Conservation (phyloP, 345 rosid species). For the Camelina hispida region DNA sequence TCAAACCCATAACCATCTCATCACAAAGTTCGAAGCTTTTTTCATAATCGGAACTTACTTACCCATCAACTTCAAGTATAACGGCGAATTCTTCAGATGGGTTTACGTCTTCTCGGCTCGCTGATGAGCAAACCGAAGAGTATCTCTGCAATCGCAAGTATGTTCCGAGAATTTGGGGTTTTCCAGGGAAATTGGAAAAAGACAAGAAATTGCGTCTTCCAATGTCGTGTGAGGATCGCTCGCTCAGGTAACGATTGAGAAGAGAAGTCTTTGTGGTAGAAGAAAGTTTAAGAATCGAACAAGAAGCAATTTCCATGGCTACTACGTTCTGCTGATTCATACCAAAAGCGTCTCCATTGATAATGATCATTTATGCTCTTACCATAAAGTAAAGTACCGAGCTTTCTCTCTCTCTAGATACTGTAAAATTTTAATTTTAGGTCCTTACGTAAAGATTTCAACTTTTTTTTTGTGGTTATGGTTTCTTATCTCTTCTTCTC, state of each 20-base stretch:
- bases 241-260: conserved; percentile 31
- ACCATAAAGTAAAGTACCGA: background rate
- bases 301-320: conserved; percentile 51
- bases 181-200: conserved; percentile 42
- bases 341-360: background rate
- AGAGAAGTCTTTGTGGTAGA: conserved; percentile 24
- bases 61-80: conserved; percentile 96
- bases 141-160: conserved; percentile 41
- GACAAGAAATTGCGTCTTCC: conserved; percentile 29
- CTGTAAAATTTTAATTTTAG: background rate
- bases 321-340: conserved; percentile 28
- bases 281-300: conserved; percentile 50
- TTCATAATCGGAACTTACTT: conserved; percentile 29
- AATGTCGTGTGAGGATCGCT: conserved; percentile 21
- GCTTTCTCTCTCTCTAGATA: background rate
- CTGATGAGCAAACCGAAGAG: conserved; percentile 50
- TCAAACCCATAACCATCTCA: background rate
- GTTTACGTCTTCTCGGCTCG: conserved; percentile 39
- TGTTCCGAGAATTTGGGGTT: conserved; percentile 43
- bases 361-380: background rate
- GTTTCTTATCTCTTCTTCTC: background rate
- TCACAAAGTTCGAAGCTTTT: conserved; percentile 25
- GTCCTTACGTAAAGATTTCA: background rate
- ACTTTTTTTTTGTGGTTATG: background rate
- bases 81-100: conserved; percentile 67